phyloP scores from a whole-genome alignment of 306 rosid genomes.

The Datisca glomerata region DNA sequence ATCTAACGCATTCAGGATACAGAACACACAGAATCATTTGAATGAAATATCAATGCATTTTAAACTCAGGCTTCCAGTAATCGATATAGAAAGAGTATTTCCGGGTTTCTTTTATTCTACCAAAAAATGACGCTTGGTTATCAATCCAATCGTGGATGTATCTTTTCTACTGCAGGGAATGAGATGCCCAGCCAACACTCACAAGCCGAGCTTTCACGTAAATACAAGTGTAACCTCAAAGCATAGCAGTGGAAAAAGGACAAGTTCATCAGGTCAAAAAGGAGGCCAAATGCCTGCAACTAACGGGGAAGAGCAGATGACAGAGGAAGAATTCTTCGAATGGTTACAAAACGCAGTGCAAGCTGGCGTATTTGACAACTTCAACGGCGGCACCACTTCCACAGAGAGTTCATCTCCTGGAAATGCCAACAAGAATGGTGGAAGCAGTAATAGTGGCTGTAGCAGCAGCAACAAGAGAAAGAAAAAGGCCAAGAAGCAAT shows the following conservation, averaged over 20 bases:
- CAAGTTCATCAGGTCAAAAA: constrained; percentile 69
- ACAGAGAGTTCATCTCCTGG: constrained; percentile 55
- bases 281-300: constrained; percentile 53
- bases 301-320: constrained; percentile 65
- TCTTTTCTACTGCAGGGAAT: constrained; percentile 59
- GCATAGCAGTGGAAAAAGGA: constrained; percentile 51
- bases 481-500: constrained; percentile 76
- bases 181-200: constrained; percentile 91
- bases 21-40: too few species aligned
- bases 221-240: constrained; percentile 73
- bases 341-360: constrained; percentile 86
- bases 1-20: too few species aligned
- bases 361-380: constrained; percentile 56
- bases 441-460: constrained; percentile 14
- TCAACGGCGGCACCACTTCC: constrained; percentile 23
- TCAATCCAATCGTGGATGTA: too few species aligned
- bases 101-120: too few species aligned
- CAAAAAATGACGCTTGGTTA: too few species aligned
- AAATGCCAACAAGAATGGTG: constrained; percentile 32
- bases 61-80: too few species aligned
- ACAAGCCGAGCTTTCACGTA: constrained; percentile 92
- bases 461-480: constrained; percentile 51
- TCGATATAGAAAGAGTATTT: too few species aligned
- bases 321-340: constrained; percentile 83
- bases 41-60: too few species aligned